A percentile compares a stretch with the other conserved stretches of the same genome.
These are phyloP conservation scores for Sugiyamaella boreocaroliniensis DNA, from an alignment of 805 yeast species.

Conservation along the genomic window DNA sequence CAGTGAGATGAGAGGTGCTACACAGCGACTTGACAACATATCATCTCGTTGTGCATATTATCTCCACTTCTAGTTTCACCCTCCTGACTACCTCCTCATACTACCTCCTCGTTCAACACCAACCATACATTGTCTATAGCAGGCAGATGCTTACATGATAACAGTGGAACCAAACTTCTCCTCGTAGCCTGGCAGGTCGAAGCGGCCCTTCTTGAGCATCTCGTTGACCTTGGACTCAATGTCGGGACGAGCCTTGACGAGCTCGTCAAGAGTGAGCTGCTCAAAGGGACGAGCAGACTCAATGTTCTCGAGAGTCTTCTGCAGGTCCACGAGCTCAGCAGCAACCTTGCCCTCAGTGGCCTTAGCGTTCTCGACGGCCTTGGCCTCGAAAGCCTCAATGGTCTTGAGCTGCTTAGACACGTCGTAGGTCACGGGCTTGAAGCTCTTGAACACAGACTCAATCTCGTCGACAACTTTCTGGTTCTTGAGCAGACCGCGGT, in stretches of 20 bases:
- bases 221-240: slow-evolving; percentile 91
- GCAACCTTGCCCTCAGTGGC: slow-evolving; percentile 84
- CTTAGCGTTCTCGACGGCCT: slow-evolving; percentile 93
- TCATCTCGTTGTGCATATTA: too few species aligned
- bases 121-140: not conserved
- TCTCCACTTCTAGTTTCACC: too few species aligned
- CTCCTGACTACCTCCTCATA: too few species aligned
- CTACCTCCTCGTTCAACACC: too few species aligned
- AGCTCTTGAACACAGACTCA: slow-evolving; percentile 65
- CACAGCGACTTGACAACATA: too few species aligned
- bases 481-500: slow-evolving; percentile 78
- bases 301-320: slow-evolving; percentile 85
- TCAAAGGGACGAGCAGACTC: slow-evolving; percentile 97
- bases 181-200: slow-evolving; percentile 97
- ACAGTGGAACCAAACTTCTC: slow-evolving; percentile 97
- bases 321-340: slow-evolving; percentile 77
- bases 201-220: slow-evolving; percentile 93
- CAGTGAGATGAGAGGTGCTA: too few species aligned
- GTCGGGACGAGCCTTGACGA: slow-evolving; percentile 93
- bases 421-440: slow-evolving; percentile 81
- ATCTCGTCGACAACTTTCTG: slow-evolving; percentile 69
- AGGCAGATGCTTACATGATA: slow-evolving; percentile 53
- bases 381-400: slow-evolving; percentile 87
- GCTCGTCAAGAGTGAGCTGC: slow-evolving; percentile 92
- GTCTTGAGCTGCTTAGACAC: slow-evolving; percentile 84